Percentiles rank a stretch among this genome's conserved stretches.
phyloP scores from a whole-genome alignment of 2,329 filamentous ascomycete genomes.

The Colletotrichum liriopes region DNA sequence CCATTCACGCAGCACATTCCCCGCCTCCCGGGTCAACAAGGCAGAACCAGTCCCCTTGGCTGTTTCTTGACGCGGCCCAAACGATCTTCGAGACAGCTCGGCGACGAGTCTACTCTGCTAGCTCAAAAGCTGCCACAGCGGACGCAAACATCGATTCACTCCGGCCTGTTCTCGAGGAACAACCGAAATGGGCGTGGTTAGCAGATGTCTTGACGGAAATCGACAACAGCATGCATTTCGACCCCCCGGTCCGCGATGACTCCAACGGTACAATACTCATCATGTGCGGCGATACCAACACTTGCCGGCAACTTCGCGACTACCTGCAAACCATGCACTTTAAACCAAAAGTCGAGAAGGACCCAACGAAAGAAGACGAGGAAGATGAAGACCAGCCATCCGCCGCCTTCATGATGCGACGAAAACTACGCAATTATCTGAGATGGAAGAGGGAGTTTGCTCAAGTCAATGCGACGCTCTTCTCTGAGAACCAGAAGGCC shows the following conservation, averaged over 20 bases:
- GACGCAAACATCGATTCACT: conserved; percentile 73
- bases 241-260: conserved; percentile 81
- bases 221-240: conserved; percentile 89
- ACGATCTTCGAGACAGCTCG: conserved; percentile 94
- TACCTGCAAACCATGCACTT: conserved; percentile 94
- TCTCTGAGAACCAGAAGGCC: conserved; percentile 84
- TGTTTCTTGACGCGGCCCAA: conserved; percentile 95
- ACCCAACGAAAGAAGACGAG: conserved; percentile 57
- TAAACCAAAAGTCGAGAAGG: conserved; percentile 66
- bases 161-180: conserved; percentile 88
- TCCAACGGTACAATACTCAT: conserved; percentile 94
- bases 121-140: conserved; percentile 61
- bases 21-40: conserved; percentile 89
- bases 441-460: conserved; percentile 93
- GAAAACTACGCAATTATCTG: conserved; percentile 88
- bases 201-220: conserved; percentile 96
- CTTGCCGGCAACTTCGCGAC: conserved; percentile 89
- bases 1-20: conserved; percentile 90
- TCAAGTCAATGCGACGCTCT: conserved; percentile 84
- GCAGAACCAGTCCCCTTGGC: conserved; percentile 94
- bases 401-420: conserved; percentile 89
- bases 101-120: conserved; percentile 86
- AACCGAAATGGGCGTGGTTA: conserved; percentile 92
- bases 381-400: conserved; percentile 75
- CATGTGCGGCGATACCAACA: conserved; percentile 93